These are phyloP conservation scores for Platanus orientalis DNA, from an alignment of 164 flowering plant genomes.

Conservation along the genomic window DNA sequence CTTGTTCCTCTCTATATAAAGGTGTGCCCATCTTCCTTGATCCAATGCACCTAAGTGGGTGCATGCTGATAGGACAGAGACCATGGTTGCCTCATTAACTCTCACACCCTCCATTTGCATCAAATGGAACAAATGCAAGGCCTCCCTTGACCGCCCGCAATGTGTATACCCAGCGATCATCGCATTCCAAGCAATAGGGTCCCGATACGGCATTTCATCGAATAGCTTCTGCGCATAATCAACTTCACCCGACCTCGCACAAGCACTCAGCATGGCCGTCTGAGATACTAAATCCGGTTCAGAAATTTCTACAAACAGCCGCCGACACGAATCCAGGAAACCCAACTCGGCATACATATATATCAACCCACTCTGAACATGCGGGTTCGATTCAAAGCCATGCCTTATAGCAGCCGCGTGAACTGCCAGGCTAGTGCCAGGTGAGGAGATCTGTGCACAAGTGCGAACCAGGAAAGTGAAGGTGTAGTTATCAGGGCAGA, in stretches of 20 bases:
- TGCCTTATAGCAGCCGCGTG: not conserved
- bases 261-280: not conserved
- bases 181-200: not conserved
- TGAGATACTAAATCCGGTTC: not conserved
- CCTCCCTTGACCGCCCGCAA: not conserved
- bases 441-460: not conserved
- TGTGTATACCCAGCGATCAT: not conserved
- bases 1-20: not conserved
- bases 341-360: not conserved
- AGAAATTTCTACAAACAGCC: not conserved
- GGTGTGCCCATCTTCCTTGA: not conserved
- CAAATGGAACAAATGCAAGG: not conserved
- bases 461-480: not conserved
- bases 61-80: not conserved
- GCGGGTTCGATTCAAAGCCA: not conserved
- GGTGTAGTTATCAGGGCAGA: not conserved
- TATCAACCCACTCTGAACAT: not conserved
- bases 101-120: not conserved
- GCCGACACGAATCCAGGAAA: not conserved
- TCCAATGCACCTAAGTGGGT: not conserved
- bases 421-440: not conserved
- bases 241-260: not conserved
- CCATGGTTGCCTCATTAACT: not conserved
- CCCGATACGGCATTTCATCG: not conserved
- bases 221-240: not conserved